These are phyloP conservation scores for Spergularia marina DNA, from an alignment of 148 eudicot genomes.

Conservation along the genomic window DNA sequence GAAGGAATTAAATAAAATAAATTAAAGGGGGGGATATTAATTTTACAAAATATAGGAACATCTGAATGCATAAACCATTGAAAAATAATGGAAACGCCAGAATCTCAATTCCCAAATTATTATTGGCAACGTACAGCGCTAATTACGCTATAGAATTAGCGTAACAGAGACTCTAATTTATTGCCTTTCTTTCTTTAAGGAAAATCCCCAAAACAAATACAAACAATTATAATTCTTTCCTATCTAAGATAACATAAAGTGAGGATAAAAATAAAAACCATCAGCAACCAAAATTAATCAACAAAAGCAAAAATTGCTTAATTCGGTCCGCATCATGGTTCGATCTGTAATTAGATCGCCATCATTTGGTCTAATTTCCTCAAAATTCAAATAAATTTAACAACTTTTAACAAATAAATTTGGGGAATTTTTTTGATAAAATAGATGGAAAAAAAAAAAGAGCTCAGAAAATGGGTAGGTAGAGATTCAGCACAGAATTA, in stretches of 20 bases:
- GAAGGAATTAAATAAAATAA: neutral
- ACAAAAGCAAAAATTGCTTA: constrained; percentile 25
- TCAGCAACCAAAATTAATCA: constrained; percentile 27
- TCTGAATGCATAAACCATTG: no score
- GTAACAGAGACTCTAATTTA: no score
- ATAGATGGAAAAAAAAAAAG: neutral
- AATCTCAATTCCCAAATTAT: no score
- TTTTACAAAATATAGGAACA: no score
- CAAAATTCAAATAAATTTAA: neutral
- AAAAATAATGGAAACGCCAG: no score
- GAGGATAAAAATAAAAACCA: neutral
- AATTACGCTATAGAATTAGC: no score
- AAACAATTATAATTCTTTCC: neutral
- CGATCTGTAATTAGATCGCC: constrained; percentile 17
- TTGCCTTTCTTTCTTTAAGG: no score
- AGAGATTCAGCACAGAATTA: constrained; percentile 10
- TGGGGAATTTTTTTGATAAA: no score
- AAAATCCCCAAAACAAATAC: no score
- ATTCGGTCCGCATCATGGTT: constrained; percentile 31
- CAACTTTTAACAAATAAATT: neutral
- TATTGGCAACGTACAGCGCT: no score
- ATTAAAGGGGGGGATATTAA: no score
- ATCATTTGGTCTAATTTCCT: constrained; percentile 18
- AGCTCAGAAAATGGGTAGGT: constrained; percentile 28
- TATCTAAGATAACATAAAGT: no score